Evolutionary conservation across 2,329 filamentous ascomycete genomes (phyloP), one percentile per base, ranked within the genome.

Genomic region (Epichloe gansuensis): DNA sequence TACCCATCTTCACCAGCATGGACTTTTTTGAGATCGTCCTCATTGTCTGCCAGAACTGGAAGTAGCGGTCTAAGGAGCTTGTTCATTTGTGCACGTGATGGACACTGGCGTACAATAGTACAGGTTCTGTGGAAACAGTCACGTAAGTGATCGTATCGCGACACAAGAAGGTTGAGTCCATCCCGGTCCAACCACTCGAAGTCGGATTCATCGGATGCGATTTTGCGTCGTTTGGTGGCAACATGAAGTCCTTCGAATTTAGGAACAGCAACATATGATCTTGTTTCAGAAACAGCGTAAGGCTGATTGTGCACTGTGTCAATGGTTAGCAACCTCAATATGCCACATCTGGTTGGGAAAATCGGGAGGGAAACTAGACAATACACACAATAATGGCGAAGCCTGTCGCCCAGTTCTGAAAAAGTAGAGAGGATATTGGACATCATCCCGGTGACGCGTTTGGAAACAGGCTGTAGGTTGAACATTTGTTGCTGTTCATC

Each of bases 401-500:
- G 47, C 50, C 47, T 59, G 31, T 60, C 61, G 23, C 62, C 54
- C n/a, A 66, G 39, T 50, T 58, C 59, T 38, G 61, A 54, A 25
- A 65, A 48, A 35, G 60, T 61, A 31, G 59, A 55, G 43, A 56
- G 56, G 50, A 65, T 47, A 43, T 51, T 58, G 44, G 59, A 56
- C 56, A 66, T 64, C 61, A 66, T 66, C 60, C 58, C 59, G 58
- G 57, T 51, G 50, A 64, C 47, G 54, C 55, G 58, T 57, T 55
- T 54, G 52, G 57, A 44, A 31, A 60, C 41, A 44, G 38, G 47
- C 40, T 44, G 55, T 50, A 45, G 49, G 56, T 46, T 56, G 48
- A 54, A 59, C 63, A 65, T 64, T 46, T 52, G 55, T 45, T 53
- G 51, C 45, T 53, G 47, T n/a, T 48, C 38, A 45, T 25, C 13